Conservation (phyloP, 352 stramenopile genomes). For the Aphanomyces cochlioides region DNA sequence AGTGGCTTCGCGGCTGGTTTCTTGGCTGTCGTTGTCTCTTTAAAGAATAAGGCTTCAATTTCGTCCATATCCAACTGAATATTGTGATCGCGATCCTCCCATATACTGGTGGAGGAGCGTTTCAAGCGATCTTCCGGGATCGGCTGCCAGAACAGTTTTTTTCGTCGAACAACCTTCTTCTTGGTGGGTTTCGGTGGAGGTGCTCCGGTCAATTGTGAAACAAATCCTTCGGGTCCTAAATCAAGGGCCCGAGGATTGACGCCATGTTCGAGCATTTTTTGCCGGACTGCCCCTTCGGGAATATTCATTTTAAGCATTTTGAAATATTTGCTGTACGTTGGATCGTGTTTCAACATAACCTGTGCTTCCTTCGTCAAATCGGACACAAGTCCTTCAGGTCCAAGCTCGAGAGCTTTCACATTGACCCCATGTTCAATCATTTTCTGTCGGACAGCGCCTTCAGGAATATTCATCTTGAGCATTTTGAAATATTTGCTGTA, state of each 20-base stretch:
- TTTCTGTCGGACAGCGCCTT: conserved; percentile 79
- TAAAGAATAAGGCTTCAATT: conserved; percentile 82
- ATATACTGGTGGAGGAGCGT: conserved; percentile 72
- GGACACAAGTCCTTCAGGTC: conserved; percentile 12
- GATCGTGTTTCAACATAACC: conserved; percentile 34
- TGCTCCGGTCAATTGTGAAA: conserved; percentile 34
- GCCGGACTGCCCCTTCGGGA: conserved; percentile 45
- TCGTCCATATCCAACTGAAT: conserved; percentile 88
- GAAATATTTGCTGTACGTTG: conserved; percentile 59
- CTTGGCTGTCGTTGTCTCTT: conserved; percentile 56
- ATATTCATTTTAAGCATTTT: conserved; percentile 75
- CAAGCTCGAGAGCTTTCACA: conserved; percentile 14
- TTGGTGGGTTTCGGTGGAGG: conserved; percentile 37
- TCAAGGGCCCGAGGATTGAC: conserved; percentile 58
- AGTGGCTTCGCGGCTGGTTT: conserved; percentile 50
- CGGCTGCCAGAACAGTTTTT: conserved; percentile 87
- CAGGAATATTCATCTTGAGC: conserved; percentile 85
- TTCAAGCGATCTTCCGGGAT: conserved; percentile 80
- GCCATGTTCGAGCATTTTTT: conserved; percentile 61
- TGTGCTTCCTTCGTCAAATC: conserved; percentile 26
- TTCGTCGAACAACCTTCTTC: conserved; percentile 40
- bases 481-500: conserved; percentile 92
- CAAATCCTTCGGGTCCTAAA: conserved; percentile 53
- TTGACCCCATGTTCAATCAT: conserved; percentile 48
- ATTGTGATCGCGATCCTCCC: conserved; percentile 63